phyloP scores from a whole-genome alignment of 2,329 filamentous ascomycete genomes.

The Lecanicillium sp. region DNA sequence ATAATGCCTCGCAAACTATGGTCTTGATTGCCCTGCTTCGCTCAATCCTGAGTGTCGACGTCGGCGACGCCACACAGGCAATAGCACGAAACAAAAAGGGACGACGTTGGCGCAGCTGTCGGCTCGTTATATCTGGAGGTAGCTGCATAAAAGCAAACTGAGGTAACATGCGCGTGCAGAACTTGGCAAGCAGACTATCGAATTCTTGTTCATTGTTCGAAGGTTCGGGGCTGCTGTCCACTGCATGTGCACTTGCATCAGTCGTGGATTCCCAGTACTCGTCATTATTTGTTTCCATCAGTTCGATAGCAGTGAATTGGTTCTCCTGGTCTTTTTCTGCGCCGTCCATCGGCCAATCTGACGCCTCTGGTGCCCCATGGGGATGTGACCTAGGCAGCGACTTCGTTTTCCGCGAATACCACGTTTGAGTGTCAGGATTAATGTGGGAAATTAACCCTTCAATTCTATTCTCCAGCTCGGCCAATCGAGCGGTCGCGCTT shows the following conservation, averaged over 20 bases:
- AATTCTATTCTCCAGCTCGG: conserved; percentile 2
- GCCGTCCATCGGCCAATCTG: background rate
- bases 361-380: no score
- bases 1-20: background rate
- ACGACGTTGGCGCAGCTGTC: background rate
- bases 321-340: background rate
- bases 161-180: background rate
- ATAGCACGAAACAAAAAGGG: background rate
- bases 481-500: background rate
- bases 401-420: background rate
- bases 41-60: background rate
- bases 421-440: background rate
- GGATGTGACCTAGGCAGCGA: background rate
- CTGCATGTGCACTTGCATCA: background rate
- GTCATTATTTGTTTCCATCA: no score
- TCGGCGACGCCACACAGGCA: background rate
- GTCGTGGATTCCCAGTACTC: no score
- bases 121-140: background rate
- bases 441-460: background rate
- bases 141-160: conserved; percentile 1
- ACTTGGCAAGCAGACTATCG: background rate
- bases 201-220: no score
- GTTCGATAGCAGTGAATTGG: background rate
- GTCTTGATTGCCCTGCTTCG: background rate
- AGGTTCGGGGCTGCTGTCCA: background rate